Evolutionary conservation across 2,329 filamentous ascomycete genomes (phyloP).

Genomic region (Fusarium duplospermum): DNA sequence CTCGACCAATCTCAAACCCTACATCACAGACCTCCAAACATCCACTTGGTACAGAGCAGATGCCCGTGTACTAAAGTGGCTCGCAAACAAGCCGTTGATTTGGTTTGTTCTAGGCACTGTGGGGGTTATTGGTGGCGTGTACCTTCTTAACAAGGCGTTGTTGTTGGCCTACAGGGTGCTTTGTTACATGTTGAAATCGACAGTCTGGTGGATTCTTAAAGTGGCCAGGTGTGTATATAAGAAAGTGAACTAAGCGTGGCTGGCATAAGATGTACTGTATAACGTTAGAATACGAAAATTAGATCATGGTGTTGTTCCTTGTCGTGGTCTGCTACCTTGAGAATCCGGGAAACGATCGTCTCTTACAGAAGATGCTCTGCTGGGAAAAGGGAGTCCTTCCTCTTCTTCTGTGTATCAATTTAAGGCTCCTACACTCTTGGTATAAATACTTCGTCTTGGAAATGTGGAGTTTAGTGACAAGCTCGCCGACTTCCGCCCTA

Average conservation of each 20-base stretch:
- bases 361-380: not conserved
- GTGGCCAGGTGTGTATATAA: not conserved
- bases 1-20: slow-evolving; percentile 26
- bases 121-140: not conserved
- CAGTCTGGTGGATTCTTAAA: not conserved
- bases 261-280: not conserved
- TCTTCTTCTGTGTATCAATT: not conserved
- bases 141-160: not conserved
- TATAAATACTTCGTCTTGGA: not conserved
- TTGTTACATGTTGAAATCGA: not conserved
- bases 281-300: not conserved
- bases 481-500: not conserved
- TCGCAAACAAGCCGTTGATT: slow-evolving; percentile 50
- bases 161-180: not conserved
- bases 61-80: slow-evolving; percentile 59
- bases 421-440: not conserved
- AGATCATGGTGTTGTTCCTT: not conserved
- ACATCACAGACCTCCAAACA: slow-evolving; percentile 51
- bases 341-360: not conserved
- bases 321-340: no score
- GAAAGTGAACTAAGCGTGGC: not conserved
- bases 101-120: not conserved
- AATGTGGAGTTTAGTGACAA: not conserved
- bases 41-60: slow-evolving; percentile 59
- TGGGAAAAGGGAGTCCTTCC: not conserved